Conservation (phyloP, 2,329 filamentous ascomycete genomes). For the Calcarisporium arbuscula region DNA sequence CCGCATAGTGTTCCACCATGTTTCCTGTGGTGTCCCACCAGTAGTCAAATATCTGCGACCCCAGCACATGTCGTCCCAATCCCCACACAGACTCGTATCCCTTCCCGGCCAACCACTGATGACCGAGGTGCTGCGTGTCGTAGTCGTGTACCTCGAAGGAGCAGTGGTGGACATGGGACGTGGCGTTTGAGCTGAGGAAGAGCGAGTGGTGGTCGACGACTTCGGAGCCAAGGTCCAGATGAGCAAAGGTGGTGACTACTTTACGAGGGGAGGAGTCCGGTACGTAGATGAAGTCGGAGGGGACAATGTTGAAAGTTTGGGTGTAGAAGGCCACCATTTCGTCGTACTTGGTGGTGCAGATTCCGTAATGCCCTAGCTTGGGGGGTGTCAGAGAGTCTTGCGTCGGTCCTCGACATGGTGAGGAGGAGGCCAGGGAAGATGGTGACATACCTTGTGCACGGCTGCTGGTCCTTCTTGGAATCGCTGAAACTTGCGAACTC, state of each 20-base stretch:
- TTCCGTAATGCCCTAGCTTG: conserved; percentile 8
- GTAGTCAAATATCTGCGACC: conserved; percentile 58
- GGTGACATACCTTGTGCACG: conserved; percentile 1
- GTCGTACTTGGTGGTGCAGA: conserved; percentile 4
- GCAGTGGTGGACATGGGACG: conserved; percentile 58
- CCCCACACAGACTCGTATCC: conserved; percentile 64
- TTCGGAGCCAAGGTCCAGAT: conserved; percentile 35
- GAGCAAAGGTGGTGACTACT: conserved; percentile 40
- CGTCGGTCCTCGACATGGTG: no score
- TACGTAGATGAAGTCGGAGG: conserved; percentile 8
- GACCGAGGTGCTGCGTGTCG: conserved; percentile 63
- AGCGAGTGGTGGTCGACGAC: conserved; percentile 45
- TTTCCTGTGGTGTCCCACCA: conserved; percentile 20
- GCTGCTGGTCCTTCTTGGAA: conserved; percentile 3
- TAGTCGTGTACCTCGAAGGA: conserved; percentile 67
- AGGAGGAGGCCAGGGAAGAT: no score
- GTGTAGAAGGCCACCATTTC: conserved; percentile 6
- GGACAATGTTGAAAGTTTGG: conserved; percentile 5
- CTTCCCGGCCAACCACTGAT: conserved; percentile 59
- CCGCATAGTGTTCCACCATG: conserved; percentile 8
- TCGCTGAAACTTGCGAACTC: conserved; percentile 4
- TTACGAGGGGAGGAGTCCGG: no score
- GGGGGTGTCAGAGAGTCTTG: no score
- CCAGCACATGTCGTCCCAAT: conserved; percentile 63
- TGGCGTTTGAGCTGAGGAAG: conserved; percentile 40